These are phyloP conservation scores for Monosporascus ibericus DNA, from an alignment of 2,329 filamentous ascomycete species.

Conservation along the genomic window DNA sequence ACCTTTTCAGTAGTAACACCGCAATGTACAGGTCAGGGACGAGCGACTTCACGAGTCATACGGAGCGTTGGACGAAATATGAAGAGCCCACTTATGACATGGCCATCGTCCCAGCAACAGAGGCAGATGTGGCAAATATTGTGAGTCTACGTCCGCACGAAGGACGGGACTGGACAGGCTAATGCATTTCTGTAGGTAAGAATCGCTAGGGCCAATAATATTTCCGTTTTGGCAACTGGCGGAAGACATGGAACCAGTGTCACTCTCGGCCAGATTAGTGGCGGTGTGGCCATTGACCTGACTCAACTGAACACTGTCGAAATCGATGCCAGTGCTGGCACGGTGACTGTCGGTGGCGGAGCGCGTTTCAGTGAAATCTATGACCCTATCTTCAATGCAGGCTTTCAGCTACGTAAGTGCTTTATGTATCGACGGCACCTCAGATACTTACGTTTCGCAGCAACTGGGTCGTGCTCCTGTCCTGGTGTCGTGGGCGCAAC, in stretches of 20 bases:
- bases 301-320: slow-evolving; percentile 18
- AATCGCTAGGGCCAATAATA: slow-evolving; percentile 15
- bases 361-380: background rate
- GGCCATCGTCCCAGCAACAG: no score
- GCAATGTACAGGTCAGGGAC: no score
- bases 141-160: background rate
- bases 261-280: slow-evolving; percentile 16
- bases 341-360: slow-evolving; percentile 7
- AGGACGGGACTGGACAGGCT: background rate
- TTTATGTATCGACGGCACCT: background rate
- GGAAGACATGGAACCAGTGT: slow-evolving; percentile 26
- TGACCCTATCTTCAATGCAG: slow-evolving; percentile 7
- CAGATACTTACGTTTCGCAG: no score
- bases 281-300: slow-evolving; percentile 27
- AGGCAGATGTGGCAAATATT: background rate
- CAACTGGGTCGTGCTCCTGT: no score
- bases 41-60: no score
- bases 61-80: no score
- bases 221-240: slow-evolving; percentile 28
- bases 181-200: slow-evolving; percentile 6
- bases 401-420: slow-evolving; percentile 10
- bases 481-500: no score
- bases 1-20: no score
- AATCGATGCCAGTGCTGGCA: slow-evolving; percentile 14
- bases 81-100: no score